Evolutionary conservation across 2,329 filamentous ascomycete genomes (phyloP), one percentile per base, ranked within the genome.

Genomic region (Talaromyces sp.): DNA sequence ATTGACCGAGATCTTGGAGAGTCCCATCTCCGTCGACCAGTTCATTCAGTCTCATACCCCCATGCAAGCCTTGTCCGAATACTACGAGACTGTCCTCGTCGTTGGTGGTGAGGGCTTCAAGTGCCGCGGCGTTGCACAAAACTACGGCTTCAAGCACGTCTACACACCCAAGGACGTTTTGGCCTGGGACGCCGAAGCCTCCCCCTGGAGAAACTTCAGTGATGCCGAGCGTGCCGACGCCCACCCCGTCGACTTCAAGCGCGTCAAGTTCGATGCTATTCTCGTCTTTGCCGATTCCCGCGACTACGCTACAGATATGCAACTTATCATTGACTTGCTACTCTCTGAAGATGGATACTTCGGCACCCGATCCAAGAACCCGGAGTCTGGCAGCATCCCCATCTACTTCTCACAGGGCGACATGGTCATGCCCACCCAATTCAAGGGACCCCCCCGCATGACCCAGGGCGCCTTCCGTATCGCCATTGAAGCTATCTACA

Each of bases 21-120:
- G 84, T 72, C 87, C 87, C 61, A 86, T 91, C 76, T 85, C 82
- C 60, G 89, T 85, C 43, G 88, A 90, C 65, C 89, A 91, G 75
- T 92, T 92, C 82, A 91, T 91, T 74, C 89, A 91, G 77, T 89
- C 87, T 1, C 89, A 91, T 82, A 91, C 88, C 3, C 89, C 89
- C 70, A 92, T 92, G 90, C 88, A 88, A 66, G 90, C 89, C 54
- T 79, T 92, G 71, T 81, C 89, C 24, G 88, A 91, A 76, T 92
- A 92, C 83, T 92, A 91, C 82, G 84, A 87, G 71, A 91, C 89
- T 2, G 89, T 92, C 41, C 83, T 92, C 3, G 89, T 92, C 3
- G 87, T 91, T 45, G 90, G 90, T 75, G 90, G 90, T 71, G 89
- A 92, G 74, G 89, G 88, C 65, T 91, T 89, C 81, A 87, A 87